A percentile compares a stretch with the other conserved stretches of the same genome.
Conservation (phyloP, 1,139 yeast species). For the Debaryomyces singareniensis region DNA sequence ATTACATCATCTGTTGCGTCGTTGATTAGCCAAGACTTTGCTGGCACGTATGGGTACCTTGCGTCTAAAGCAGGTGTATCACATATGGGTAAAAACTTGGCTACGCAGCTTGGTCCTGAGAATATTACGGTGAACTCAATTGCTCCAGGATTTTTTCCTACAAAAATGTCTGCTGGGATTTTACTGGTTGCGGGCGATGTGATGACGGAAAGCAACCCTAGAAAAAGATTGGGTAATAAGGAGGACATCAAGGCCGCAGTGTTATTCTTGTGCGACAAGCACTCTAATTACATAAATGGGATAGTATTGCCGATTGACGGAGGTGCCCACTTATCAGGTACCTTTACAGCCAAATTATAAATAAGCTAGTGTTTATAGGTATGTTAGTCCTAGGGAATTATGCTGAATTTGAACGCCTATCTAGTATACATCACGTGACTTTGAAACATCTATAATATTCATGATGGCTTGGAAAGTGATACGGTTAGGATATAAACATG, state of each 20-base stretch:
- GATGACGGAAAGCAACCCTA: slow-evolving; percentile 49
- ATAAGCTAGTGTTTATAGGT: no score
- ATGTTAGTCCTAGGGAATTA: no score
- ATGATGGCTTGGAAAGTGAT: background rate
- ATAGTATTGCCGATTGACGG: slow-evolving; percentile 74
- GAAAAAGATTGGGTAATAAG: slow-evolving; percentile 56
- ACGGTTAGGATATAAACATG: slow-evolving; percentile 32
- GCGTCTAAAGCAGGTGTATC: slow-evolving; percentile 78
- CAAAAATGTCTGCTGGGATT: slow-evolving; percentile 69
- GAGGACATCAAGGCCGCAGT: slow-evolving; percentile 58
- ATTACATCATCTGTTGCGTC: slow-evolving; percentile 63
- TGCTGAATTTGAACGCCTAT: no score
- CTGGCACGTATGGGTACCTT: slow-evolving; percentile 61
- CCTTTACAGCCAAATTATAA: slow-evolving; percentile 3
- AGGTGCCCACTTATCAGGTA: slow-evolving; percentile 38
- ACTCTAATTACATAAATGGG: slow-evolving; percentile 63
- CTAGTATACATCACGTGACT: slow-evolving; percentile 1
- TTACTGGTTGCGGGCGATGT: slow-evolving; percentile 49
- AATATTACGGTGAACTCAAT: slow-evolving; percentile 62
- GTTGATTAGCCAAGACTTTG: slow-evolving; percentile 37
- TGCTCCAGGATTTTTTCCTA: slow-evolving; percentile 78
- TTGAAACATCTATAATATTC: background rate
- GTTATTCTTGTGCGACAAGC: slow-evolving; percentile 53
- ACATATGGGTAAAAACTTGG: slow-evolving; percentile 61
- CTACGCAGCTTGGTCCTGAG: slow-evolving; percentile 59